Conservation (phyloP, 1,284 basidiomycete species). For the Vanrija sp. region DNA sequence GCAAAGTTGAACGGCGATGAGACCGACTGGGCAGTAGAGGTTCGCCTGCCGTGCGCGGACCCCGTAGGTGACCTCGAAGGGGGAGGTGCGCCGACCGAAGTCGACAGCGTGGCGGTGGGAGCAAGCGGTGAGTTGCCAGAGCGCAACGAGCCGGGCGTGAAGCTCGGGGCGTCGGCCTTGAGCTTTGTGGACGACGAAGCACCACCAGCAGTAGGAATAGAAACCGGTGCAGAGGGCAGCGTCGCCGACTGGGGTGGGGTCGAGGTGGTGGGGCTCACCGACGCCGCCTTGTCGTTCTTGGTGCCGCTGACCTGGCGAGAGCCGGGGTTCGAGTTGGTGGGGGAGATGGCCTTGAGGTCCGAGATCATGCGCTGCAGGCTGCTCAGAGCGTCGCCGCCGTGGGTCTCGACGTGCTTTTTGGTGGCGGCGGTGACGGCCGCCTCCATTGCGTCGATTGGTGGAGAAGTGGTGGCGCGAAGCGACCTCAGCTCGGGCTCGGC, state of each 20-base stretch:
- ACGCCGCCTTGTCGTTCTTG: conserved; percentile 5
- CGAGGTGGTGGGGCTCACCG: not conserved
- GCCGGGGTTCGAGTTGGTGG: conserved; percentile 12
- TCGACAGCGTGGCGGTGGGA: not conserved
- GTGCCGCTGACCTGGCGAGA: conserved; percentile 23
- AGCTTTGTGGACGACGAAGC: conserved; percentile 30
- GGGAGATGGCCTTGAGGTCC: conserved; percentile 41
- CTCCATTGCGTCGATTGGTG: conserved; percentile 38
- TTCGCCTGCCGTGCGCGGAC: not conserved
- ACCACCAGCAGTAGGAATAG: conserved; percentile 9
- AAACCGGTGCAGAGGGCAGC: conserved; percentile 1
- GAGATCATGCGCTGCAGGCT: conserved; percentile 47
- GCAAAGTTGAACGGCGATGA: not conserved
- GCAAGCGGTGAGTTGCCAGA: conserved; percentile 11
- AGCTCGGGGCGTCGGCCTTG: conserved; percentile 48
- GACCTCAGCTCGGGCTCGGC: conserved; percentile 15
- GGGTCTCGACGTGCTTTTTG: conserved; percentile 30
- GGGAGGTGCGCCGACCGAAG: not conserved
- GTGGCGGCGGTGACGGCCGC: conserved; percentile 40
- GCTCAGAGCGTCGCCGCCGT: conserved; percentile 34
- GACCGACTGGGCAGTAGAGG: conserved; percentile 12
- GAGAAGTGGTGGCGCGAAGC: conserved; percentile 28
- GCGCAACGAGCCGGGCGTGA: conserved; percentile 32
- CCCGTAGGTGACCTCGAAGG: not conserved
- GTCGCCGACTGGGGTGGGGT: not conserved